phyloP scores from a whole-genome alignment of 768 basidiomycete genomes.

The Boletus bicolor region DNA sequence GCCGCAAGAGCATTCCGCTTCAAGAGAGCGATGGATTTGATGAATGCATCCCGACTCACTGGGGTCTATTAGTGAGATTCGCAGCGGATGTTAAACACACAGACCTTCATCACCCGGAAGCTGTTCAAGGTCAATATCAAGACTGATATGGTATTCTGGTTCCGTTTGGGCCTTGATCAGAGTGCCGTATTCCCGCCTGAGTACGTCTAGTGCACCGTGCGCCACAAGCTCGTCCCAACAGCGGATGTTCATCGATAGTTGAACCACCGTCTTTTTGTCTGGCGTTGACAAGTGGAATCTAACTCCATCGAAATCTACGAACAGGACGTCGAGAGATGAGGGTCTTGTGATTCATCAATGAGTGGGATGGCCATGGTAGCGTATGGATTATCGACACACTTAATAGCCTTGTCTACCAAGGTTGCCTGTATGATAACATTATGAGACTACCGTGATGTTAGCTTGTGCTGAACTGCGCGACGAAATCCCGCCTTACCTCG shows the following conservation, averaged over 20 bases:
- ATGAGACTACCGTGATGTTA: slow-evolving; percentile 56
- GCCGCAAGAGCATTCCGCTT: slow-evolving; percentile 94
- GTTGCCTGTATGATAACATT: slow-evolving; percentile 93
- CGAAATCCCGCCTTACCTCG: slow-evolving; percentile 49
- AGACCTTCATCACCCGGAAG: slow-evolving; percentile 77
- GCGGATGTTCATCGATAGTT: slow-evolving; percentile 94
- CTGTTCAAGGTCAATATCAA: slow-evolving; percentile 85
- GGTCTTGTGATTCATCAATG: slow-evolving; percentile 54
- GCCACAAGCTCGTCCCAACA: slow-evolving; percentile 93
- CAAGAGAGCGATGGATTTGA: slow-evolving; percentile 77
- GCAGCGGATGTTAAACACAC: slow-evolving; percentile 18
- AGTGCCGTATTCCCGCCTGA: slow-evolving; percentile 80
- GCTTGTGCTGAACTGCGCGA: not conserved
- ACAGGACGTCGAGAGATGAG: slow-evolving; percentile 87
- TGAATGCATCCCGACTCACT: slow-evolving; percentile 80
- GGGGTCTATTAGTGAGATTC: slow-evolving; percentile 13
- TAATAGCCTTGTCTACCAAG: slow-evolving; percentile 78
- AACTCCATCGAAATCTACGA: slow-evolving; percentile 97
- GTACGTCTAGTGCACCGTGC: slow-evolving; percentile 79
- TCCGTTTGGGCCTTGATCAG: slow-evolving; percentile 68
- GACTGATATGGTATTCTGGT: slow-evolving; percentile 83
- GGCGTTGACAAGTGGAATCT: slow-evolving; percentile 91
- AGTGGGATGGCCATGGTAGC: slow-evolving; percentile 3
- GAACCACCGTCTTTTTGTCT: slow-evolving; percentile 73
- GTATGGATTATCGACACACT: slow-evolving; percentile 47